phyloP scores from a whole-genome alignment of 345 rosid species.

The Citrus hindsii region DNA sequence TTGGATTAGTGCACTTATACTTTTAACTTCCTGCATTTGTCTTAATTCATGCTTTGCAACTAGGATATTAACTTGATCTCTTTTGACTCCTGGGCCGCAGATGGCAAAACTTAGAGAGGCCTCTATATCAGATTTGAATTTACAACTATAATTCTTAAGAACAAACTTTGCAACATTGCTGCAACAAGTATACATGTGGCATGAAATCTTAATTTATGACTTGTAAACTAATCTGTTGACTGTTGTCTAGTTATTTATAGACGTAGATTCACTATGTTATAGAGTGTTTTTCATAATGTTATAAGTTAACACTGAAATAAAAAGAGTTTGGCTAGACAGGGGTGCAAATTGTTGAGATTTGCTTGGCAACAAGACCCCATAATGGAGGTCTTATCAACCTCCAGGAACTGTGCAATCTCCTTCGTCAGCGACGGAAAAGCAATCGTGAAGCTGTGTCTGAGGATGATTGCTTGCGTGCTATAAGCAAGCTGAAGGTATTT shows the following conservation, averaged over 20 bases:
- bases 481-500: slow-evolving; percentile 83
- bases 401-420: slow-evolving; percentile 73
- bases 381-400: slow-evolving; percentile 91
- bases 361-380: slow-evolving; percentile 82
- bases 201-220: background rate
- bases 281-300: background rate
- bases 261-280: background rate
- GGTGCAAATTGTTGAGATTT: slow-evolving; percentile 89
- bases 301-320: slow-evolving; percentile 10
- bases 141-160: background rate
- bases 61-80: background rate
- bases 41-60: background rate
- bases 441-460: slow-evolving; percentile 82
- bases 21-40: background rate
- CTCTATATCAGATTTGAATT: background rate
- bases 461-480: slow-evolving; percentile 95
- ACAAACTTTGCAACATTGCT: background rate
- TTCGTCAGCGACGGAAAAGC: slow-evolving; percentile 64
- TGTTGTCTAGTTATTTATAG: background rate
- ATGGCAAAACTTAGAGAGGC: background rate
- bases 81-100: background rate
- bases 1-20: background rate
- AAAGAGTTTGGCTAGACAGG: slow-evolving; percentile 52
- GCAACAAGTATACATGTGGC: background rate
- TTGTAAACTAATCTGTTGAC: background rate